A percentile compares a stretch with the other conserved stretches of the same genome.
Conservation (phyloP, 139 green algal genomes). For the Coccomyxa sp. region DNA sequence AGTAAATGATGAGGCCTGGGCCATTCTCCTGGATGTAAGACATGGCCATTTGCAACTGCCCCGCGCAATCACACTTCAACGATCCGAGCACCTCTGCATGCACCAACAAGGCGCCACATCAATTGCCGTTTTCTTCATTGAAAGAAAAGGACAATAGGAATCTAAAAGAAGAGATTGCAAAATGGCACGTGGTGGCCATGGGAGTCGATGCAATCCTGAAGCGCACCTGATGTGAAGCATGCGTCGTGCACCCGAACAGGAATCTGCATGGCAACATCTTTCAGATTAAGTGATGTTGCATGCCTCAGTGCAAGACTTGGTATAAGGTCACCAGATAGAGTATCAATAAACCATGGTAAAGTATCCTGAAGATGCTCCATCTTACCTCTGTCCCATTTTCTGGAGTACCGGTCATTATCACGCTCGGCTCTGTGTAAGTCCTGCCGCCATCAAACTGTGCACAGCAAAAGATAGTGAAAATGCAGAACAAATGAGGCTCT, state of each 20-base stretch:
- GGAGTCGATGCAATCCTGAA: background rate
- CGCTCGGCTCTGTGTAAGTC: conserved; percentile 79
- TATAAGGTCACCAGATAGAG: background rate
- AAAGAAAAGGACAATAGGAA: background rate
- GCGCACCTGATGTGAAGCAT: conserved; percentile 85
- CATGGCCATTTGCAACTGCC: conserved; percentile 85
- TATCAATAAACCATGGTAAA: background rate
- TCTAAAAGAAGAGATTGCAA: background rate
- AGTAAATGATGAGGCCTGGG: conserved; percentile 86
- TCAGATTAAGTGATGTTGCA: background rate
- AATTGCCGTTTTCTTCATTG: background rate
- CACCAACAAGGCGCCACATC: background rate
- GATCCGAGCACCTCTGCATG: conserved; percentile 85
- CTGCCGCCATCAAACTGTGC: conserved; percentile 67
- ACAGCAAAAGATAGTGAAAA: background rate
- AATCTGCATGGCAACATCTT: conserved; percentile 46
- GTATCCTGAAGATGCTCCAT: no score
- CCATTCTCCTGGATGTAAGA: conserved; percentile 67
- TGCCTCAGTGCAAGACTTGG: background rate
- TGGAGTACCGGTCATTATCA: conserved; percentile 74
- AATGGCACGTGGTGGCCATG: background rate
- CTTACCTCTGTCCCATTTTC: conserved; percentile 39
- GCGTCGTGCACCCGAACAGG: conserved; percentile 89
- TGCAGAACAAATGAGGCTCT: no score
- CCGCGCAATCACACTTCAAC: conserved; percentile 92